Evolutionary conservation across 2,329 filamentous ascomycete genomes (phyloP), one percentile per base, ranked within the genome.

Genomic region (Alternaria burnsii): DNA sequence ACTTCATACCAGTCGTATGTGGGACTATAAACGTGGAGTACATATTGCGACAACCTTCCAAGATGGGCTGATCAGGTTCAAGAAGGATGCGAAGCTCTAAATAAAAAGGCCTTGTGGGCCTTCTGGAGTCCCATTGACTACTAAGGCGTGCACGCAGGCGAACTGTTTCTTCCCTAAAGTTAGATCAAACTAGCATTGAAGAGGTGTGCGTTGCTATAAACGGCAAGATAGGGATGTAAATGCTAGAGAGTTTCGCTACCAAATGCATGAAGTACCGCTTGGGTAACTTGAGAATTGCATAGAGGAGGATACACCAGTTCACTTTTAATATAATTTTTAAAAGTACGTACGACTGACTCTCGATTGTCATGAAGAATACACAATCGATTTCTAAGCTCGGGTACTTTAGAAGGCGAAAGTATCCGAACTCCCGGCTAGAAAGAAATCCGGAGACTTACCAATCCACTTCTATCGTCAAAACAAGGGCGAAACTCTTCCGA

Each of bases 21-120:
- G 73, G 74, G 68, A 75, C 40, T 73, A 71, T 57, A 61, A 69
- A 20, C 63, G 46, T 14, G 74, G 74, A 8, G 59, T 68, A 26
- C 76, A 77, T 59, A 61, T 77, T 52, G 75, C 75, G 10, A 76
- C 66, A 20, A 76, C 70, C 12, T 71, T 73, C 18, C 76, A 78
- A 36, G 75, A 78, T 63, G 75, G 74, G 2, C 20, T 77, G 46
- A 58, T 76, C 11, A 62, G 71, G 32, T 71, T 77, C 38, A 65
- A 59, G 22, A 22, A 28, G 7, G 50, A 48, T 48, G 46, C 30
- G 32, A 48, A 48, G 6, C 30, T 48, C 46, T 48, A 20, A 34
- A 41, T 12, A 11, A 41, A 1, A 18, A 41, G 40, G 6, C 40
- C 18, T 41, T 18, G 11, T 22, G 40, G 11, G 5, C 1, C 40